Percentiles rank a stretch among this genome's conserved stretches.
These are phyloP conservation scores for Quercus variabilis DNA, from an alignment of 306 rosid genomes.

Conservation along the genomic window DNA sequence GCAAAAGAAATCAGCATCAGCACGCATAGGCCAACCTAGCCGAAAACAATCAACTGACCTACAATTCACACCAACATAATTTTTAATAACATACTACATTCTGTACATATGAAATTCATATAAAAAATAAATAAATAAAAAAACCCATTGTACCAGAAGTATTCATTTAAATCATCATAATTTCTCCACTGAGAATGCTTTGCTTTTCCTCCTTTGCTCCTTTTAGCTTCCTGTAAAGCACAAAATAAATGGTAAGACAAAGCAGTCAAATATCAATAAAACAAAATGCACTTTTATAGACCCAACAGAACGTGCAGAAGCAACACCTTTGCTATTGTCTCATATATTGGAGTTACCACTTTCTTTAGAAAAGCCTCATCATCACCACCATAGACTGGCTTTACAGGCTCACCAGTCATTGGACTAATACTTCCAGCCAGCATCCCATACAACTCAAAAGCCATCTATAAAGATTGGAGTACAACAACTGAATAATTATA, in stretches of 20 bases:
- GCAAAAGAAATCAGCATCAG: slow-evolving; percentile 68
- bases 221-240: slow-evolving; percentile 58
- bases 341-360: slow-evolving; percentile 89
- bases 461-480: slow-evolving; percentile 57
- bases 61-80: slow-evolving; percentile 25
- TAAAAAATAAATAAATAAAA: neutral
- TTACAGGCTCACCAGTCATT: slow-evolving; percentile 82
- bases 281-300: slow-evolving; percentile 9
- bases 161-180: slow-evolving; percentile 93
- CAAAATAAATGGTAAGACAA: slow-evolving; percentile 13
- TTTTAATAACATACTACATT: slow-evolving; percentile 12
- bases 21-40: slow-evolving; percentile 95
- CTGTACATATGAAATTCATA: neutral
- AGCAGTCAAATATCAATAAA: slow-evolving; percentile 6
- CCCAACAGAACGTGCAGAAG: neutral
- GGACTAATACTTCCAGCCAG: slow-evolving; percentile 84
- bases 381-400: slow-evolving; percentile 92
- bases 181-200: slow-evolving; percentile 99
- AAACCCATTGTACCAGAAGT: slow-evolving; percentile 64
- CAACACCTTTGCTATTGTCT: slow-evolving; percentile 67
- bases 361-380: slow-evolving; percentile 68
- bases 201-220: slow-evolving; percentile 61
- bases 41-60: slow-evolving; percentile 88
- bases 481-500: slow-evolving; percentile 7
- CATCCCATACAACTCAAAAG: slow-evolving; percentile 95